phyloP scores from a whole-genome alignment of 345 rosid species.

The Camelina hispida region DNA sequence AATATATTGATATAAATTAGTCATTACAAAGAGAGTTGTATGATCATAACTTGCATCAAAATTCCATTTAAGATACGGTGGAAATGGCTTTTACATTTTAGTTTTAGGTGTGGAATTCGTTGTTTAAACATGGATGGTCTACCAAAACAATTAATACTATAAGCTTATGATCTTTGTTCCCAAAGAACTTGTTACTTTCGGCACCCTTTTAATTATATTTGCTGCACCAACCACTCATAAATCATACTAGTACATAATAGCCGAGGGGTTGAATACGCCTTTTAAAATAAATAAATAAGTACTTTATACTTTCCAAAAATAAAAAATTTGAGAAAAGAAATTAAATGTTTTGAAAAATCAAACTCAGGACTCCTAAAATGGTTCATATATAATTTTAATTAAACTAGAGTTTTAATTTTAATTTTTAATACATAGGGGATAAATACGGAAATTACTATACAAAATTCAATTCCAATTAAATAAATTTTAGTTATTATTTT shows the following conservation, averaged over 20 bases:
- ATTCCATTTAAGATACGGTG: too few relatives aligned
- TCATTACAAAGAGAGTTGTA: too few relatives aligned
- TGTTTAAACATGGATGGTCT: slow-evolving; percentile 12
- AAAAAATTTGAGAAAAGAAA: too few relatives aligned
- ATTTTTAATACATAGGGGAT: background rate
- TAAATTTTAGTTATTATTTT: too few relatives aligned
- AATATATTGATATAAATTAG: too few relatives aligned
- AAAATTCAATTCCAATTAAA: too few relatives aligned
- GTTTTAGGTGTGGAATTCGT: slow-evolving; percentile 12
- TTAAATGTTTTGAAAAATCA: too few relatives aligned
- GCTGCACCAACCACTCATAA: slow-evolving; percentile 12
- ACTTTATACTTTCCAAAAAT: background rate
- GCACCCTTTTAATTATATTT: slow-evolving; percentile 18
- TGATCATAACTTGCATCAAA: too few relatives aligned
- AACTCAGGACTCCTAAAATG: too few relatives aligned
- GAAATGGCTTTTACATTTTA: background rate
- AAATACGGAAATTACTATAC: too few relatives aligned
- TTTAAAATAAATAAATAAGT: background rate
- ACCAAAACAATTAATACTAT: background rate
- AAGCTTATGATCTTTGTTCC: background rate
- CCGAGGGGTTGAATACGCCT: background rate
- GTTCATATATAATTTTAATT: too few relatives aligned
- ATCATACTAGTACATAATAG: background rate
- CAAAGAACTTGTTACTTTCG: slow-evolving; percentile 11
- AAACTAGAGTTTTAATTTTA: too few relatives aligned